Evolutionary conservation across 139 green algal species (phyloP).

Genomic region (Trebouxia sp.): DNA sequence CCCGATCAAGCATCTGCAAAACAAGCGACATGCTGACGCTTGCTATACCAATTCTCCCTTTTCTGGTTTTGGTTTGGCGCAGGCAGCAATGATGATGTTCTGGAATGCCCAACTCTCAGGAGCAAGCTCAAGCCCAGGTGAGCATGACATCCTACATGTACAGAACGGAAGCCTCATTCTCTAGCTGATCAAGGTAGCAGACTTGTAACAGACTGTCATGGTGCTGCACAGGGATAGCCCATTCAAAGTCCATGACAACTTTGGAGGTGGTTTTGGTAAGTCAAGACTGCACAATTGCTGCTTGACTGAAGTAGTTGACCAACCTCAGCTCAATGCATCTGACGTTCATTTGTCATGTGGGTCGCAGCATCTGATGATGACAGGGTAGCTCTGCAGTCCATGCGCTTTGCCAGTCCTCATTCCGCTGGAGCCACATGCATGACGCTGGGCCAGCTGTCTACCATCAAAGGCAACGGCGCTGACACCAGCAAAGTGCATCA

Average conservation of each 20-base stretch:
- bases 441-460: slow-evolving; percentile 11
- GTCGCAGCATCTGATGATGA: slow-evolving; percentile 79
- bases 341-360: too few relatives aligned
- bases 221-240: slow-evolving; percentile 30
- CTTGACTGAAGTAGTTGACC: neutral
- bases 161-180: too few relatives aligned
- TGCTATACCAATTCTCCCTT: too few relatives aligned
- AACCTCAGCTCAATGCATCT: neutral
- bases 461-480: neutral
- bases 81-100: slow-evolving; percentile 28
- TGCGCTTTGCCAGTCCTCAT: slow-evolving; percentile 75
- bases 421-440: slow-evolving; percentile 55
- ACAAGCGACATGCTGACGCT: neutral
- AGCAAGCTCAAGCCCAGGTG: slow-evolving; percentile 39
- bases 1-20: neutral
- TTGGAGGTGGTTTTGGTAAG: slow-evolving; percentile 84
- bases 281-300: neutral
- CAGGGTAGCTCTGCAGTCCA: slow-evolving; percentile 76
- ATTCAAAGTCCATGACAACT: slow-evolving; percentile 68
- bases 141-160: too few relatives aligned
- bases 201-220: too few relatives aligned
- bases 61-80: slow-evolving; percentile 1
- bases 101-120: slow-evolving; percentile 63
- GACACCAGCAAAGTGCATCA: neutral
- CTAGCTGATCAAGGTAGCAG: too few relatives aligned